Percentiles rank a stretch among this genome's conserved stretches.
Conservation (phyloP, 345 rosid genomes). For the Eucalyptus regnans region DNA sequence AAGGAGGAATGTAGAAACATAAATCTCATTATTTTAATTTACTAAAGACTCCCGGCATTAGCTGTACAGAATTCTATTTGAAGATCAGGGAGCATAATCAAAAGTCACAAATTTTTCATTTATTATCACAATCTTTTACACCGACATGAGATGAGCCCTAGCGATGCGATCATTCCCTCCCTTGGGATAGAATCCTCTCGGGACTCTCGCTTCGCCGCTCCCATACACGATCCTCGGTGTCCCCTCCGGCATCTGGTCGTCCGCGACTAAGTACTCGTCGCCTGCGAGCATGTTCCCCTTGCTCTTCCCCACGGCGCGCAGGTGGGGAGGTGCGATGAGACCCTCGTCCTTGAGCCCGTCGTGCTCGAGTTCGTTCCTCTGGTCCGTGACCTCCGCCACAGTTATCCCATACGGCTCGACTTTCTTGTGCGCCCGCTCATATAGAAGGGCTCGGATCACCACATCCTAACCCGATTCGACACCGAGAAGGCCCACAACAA, state of each 20-base stretch:
- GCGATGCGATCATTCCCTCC: constrained; percentile 59
- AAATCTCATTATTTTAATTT: too few relatives aligned
- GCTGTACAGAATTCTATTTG: neutral
- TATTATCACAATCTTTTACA: neutral
- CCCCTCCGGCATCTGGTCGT: constrained; percentile 43
- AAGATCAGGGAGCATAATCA: neutral
- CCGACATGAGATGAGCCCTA: constrained; percentile 7
- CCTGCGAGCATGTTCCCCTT: constrained; percentile 51
- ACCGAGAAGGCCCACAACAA: constrained; percentile 69
- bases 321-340: constrained; percentile 4
- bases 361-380: constrained; percentile 18
- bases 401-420: constrained; percentile 22
- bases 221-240: constrained; percentile 55
- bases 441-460: constrained; percentile 45
- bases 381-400: constrained; percentile 31
- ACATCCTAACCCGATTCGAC: constrained; percentile 84
- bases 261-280: constrained; percentile 22
- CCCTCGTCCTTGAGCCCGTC: constrained; percentile 46
- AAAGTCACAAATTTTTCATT: neutral
- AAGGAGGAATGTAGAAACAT: neutral
- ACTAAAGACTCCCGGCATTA: neutral
- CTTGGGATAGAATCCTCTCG: constrained; percentile 57
- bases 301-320: constrained; percentile 27
- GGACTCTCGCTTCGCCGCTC: constrained; percentile 31
- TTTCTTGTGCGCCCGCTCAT: constrained; percentile 6